These are phyloP conservation scores for Hymenoscyphus fructigenus DNA, from an alignment of 2,329 filamentous ascomycete species.

Conservation along the genomic window DNA sequence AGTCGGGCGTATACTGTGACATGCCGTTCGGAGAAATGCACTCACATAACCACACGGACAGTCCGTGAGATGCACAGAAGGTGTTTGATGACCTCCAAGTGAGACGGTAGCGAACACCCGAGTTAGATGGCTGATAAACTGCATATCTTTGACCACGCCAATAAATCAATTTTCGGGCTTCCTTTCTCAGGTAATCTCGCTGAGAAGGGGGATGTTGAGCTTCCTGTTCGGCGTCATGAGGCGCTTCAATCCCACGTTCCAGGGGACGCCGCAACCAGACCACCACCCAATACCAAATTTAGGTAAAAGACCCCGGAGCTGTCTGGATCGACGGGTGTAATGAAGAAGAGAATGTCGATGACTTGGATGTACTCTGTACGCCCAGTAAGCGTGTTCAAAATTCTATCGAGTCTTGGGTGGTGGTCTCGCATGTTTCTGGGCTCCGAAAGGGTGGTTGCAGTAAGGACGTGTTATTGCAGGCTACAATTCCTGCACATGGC, in stretches of 20 bases:
- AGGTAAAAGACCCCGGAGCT: conserved; percentile 1
- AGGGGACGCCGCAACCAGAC: not conserved
- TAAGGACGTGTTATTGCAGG: not conserved
- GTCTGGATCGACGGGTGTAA: conserved; percentile 19
- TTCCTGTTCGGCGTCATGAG: conserved; percentile 9
- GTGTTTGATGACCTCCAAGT: conserved; percentile 25
- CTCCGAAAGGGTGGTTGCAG: conserved; percentile 12
- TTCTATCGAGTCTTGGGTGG: conserved; percentile 6
- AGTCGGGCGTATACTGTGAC: conserved; percentile 5
- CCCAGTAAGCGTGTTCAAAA: conserved; percentile 10
- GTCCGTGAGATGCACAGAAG: conserved; percentile 10
- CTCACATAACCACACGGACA: conserved; percentile 6
- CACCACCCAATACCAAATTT: not conserved
- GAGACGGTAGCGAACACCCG: conserved; percentile 20
- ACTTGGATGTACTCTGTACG: conserved; percentile 15
- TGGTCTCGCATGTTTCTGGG: not conserved
- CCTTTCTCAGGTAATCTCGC: not conserved
- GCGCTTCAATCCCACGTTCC: conserved; percentile 8
- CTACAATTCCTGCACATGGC: not conserved
- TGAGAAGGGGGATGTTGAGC: not conserved
- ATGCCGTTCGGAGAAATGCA: conserved; percentile 3
- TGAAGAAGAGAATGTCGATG: conserved; percentile 13
- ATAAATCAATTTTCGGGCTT: not conserved
- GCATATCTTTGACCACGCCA: not conserved
- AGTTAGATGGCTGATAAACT: not conserved